A percentile compares a stretch with the other conserved stretches of the same genome.
Evolutionary conservation across 1,284 basidiomycete species (phyloP).

Genomic region (Boletus smithii): DNA sequence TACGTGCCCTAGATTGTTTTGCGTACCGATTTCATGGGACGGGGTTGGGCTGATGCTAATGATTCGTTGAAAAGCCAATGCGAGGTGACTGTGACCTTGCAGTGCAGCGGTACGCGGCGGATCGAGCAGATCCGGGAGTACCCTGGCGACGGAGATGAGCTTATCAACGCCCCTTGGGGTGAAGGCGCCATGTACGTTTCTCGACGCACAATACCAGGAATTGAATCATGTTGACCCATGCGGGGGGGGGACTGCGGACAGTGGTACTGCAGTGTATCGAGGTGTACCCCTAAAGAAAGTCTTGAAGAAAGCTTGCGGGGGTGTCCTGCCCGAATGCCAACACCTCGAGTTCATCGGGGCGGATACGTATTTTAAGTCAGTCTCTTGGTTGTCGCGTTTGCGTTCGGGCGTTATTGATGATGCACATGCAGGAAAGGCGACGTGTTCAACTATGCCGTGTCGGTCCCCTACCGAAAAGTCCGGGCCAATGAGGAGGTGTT

Average conservation of each 20-base stretch:
- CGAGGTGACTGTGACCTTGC: conserved; percentile 51
- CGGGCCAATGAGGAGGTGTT: conserved; percentile 49
- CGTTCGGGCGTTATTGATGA: background rate
- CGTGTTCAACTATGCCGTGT: conserved; percentile 54
- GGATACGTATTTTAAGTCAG: conserved; percentile 57
- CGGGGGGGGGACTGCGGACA: conserved; percentile 4
- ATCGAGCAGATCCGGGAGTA: conserved; percentile 53
- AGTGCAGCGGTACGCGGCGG: conserved; percentile 53
- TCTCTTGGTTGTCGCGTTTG: background rate
- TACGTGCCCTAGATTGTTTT: background rate
- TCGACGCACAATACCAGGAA: background rate
- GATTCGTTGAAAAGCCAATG: conserved; percentile 40
- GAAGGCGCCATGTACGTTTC: conserved; percentile 51
- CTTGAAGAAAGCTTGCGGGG: conserved; percentile 51
- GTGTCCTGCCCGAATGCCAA: conserved; percentile 45
- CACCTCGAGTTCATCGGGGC: conserved; percentile 57
- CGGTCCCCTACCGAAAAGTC: conserved; percentile 52
- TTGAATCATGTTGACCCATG: conserved; percentile 10
- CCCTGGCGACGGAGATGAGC: conserved; percentile 57
- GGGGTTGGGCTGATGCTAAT: conserved; percentile 21
- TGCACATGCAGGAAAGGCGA: conserved; percentile 41
- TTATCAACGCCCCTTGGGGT: conserved; percentile 56
- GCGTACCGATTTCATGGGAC: background rate
- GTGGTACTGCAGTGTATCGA: conserved; percentile 44
- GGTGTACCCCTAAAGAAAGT: conserved; percentile 55